These are phyloP conservation scores for Alternaria sp. DNA, from an alignment of 2,329 filamentous ascomycete genomes.

Conservation along the genomic window DNA sequence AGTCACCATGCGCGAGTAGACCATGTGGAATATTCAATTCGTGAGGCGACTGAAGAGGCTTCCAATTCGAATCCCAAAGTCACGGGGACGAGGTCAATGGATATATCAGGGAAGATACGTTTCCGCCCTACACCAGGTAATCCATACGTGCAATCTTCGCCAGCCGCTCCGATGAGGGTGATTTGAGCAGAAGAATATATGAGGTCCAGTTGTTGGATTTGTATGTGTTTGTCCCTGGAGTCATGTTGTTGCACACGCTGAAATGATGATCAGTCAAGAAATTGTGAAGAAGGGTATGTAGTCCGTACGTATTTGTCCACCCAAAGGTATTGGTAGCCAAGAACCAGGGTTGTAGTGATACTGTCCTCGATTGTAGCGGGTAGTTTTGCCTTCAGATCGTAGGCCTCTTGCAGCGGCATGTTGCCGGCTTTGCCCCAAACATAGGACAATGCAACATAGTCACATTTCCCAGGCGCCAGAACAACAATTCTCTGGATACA, in stretches of 20 bases:
- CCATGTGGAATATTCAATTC: neutral
- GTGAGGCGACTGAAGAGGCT: accelerated
- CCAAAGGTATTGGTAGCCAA: neutral
- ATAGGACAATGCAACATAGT: neutral
- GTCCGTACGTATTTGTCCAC: neutral
- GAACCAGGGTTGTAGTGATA: neutral
- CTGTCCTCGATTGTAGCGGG: neutral
- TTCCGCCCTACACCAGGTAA: neutral
- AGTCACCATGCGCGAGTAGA: neutral
- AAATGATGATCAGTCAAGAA: neutral
- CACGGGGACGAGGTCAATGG: neutral
- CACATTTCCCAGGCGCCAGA: neutral
- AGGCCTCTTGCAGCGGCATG: too few relatives aligned
- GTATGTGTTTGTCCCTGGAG: neutral
- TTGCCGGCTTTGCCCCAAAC: neutral
- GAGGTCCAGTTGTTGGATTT: neutral
- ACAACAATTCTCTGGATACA: neutral
- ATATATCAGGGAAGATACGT: neutral
- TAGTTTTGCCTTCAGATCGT: too few relatives aligned
- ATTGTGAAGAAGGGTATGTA: neutral
- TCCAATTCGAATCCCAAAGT: neutral
- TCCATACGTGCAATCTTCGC: neutral
- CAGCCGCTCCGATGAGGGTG: neutral
- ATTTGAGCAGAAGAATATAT: neutral
- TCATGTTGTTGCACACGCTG: neutral